Evolutionary conservation across 2,329 filamentous ascomycete genomes (phyloP).

Genomic region (Fusarium sp.): DNA sequence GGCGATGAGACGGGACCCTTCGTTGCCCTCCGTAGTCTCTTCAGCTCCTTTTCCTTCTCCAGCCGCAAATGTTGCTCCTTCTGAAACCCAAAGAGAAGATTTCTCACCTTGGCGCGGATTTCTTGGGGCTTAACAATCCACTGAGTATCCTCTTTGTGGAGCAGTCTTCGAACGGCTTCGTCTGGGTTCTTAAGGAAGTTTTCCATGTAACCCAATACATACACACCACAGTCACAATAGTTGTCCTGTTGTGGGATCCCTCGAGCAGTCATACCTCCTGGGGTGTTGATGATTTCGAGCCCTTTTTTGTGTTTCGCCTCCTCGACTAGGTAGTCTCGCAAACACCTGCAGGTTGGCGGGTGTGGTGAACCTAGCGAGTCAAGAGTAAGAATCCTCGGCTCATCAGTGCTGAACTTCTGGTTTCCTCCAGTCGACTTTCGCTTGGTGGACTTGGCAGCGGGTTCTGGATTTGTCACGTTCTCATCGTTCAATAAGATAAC

Average conservation of each 20-base stretch:
- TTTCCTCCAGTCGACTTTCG: conserved; percentile 32
- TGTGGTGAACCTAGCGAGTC: conserved; percentile 84
- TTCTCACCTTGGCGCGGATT: conserved; percentile 75
- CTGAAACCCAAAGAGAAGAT: conserved; percentile 74
- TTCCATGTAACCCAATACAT: conserved; percentile 84
- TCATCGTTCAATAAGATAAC: conserved; percentile 10
- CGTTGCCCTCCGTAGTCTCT: conserved; percentile 49
- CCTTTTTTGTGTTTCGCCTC: conserved; percentile 77
- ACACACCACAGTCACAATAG: conserved; percentile 90
- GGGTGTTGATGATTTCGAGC: conserved; percentile 55
- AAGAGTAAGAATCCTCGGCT: conserved; percentile 83
- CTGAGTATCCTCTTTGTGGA: conserved; percentile 67
- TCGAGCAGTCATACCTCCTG: conserved; percentile 74
- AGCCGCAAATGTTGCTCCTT: conserved; percentile 64
- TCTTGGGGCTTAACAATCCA: conserved; percentile 69
- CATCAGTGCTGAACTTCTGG: conserved; percentile 57
- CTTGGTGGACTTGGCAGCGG: conserved; percentile 24
- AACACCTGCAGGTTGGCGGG: conserved; percentile 70
- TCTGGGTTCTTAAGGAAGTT: conserved; percentile 84
- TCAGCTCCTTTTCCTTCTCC: conserved; percentile 56
- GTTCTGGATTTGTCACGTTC: conserved; percentile 4
- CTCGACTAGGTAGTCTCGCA: conserved; percentile 82
- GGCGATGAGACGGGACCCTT: conserved; percentile 42
- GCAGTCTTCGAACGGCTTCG: conserved; percentile 74
- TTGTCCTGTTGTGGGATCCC: conserved; percentile 85